These are phyloP conservation scores for Euphrasia arctica DNA, from an alignment of 305 asterid species.

Conservation along the genomic window DNA sequence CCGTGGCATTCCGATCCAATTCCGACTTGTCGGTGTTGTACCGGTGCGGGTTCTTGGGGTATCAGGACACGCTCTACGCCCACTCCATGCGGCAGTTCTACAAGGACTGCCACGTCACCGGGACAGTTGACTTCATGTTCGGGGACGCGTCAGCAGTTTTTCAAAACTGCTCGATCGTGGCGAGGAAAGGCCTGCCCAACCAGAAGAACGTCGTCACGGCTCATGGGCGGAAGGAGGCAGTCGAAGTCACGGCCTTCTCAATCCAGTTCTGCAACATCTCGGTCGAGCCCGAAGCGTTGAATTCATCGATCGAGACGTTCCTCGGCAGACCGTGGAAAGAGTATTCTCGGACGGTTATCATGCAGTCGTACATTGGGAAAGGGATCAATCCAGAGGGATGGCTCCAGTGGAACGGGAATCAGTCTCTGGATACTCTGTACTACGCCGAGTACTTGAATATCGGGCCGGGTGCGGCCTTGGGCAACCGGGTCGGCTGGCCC, in stretches of 20 bases:
- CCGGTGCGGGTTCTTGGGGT: not conserved
- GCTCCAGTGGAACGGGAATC: conserved; percentile 49
- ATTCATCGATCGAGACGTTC: conserved; percentile 29
- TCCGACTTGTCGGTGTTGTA: conserved; percentile 3
- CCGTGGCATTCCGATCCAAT: conserved; percentile 6
- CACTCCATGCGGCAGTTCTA: not conserved
- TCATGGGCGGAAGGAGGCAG: not conserved
- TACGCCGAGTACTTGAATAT: conserved; percentile 61
- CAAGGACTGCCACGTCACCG: not conserved
- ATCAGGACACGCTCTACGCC: conserved; percentile 5
- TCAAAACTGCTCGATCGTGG: conserved; percentile 1
- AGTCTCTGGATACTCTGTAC: conserved; percentile 41
- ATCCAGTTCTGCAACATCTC: conserved; percentile 11
- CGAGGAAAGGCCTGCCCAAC: not conserved
- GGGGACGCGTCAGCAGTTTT: conserved; percentile 1
- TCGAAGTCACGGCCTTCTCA: not conserved
- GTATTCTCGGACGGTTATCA: conserved; percentile 51
- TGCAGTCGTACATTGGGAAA: conserved; percentile 53
- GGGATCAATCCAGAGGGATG: conserved; percentile 65
- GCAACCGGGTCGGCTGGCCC: conserved; percentile 55
- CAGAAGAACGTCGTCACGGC: conserved; percentile 15
- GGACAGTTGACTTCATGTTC: conserved; percentile 9
- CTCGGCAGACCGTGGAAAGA: conserved; percentile 76
- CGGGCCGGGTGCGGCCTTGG: conserved; percentile 63
- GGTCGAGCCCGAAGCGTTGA: not conserved